Percentiles rank a stretch among this genome's conserved stretches.
Evolutionary conservation across 768 basidiomycete species (phyloP).

Genomic region (Tricholoma furcatifolium): DNA sequence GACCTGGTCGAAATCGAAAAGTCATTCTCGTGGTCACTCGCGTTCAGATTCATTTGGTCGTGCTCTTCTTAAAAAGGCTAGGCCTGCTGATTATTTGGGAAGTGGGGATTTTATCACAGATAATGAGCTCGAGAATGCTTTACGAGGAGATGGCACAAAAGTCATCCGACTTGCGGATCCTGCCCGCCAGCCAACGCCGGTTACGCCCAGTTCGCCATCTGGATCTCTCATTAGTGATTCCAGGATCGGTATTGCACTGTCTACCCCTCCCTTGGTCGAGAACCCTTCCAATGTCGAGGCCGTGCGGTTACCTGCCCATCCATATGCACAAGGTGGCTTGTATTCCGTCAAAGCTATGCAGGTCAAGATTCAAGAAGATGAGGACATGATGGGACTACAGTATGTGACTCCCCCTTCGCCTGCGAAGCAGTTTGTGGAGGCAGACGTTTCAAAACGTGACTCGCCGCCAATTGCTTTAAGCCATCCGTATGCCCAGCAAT

Average conservation of each 20-base stretch:
- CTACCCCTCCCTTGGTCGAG: conserved; percentile 30
- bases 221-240: conserved; percentile 26
- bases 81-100: conserved; percentile 26
- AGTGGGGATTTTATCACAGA: conserved; percentile 9
- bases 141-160: conserved; percentile 38
- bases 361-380: conserved; percentile 23
- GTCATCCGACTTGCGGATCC: conserved; percentile 44
- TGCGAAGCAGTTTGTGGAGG: not conserved
- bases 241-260: conserved; percentile 34
- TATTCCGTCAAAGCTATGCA: conserved; percentile 23
- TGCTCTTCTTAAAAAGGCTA: conserved; percentile 39
- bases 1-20: conserved; percentile 33
- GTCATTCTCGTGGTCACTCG: conserved; percentile 38
- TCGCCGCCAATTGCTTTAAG: conserved; percentile 34
- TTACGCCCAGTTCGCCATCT: conserved; percentile 19
- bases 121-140: conserved; percentile 36
- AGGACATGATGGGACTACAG: conserved; percentile 27
- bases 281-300: conserved; percentile 24
- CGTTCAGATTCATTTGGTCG: conserved; percentile 44
- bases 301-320: conserved; percentile 41
- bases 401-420: conserved; percentile 15
- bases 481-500: conserved; percentile 44
- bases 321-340: conserved; percentile 47
- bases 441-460: conserved; percentile 27
- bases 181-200: conserved; percentile 20